Conservation (phyloP, 2,329 filamentous ascomycete genomes). For the Tolypocladium nubicola region DNA sequence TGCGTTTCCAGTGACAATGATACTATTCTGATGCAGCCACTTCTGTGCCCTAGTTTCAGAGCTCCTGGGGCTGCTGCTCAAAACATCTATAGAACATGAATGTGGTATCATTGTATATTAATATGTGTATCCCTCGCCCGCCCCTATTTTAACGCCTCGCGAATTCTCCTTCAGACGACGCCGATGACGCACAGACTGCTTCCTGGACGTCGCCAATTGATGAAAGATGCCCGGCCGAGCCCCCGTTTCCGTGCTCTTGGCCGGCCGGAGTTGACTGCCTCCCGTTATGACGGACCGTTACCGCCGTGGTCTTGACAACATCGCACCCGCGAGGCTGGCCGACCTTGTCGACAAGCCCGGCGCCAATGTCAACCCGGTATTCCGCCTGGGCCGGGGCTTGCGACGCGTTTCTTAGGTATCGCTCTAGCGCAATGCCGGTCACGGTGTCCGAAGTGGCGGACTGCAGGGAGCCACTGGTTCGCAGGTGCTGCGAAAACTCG, state of each 20-base stretch:
- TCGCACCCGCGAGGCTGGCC: background rate
- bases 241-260: background rate
- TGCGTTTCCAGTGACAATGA: too few relatives aligned
- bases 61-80: too few relatives aligned
- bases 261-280: background rate
- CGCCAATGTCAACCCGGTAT: constrained; percentile 1
- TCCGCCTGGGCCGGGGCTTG: background rate
- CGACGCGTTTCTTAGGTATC: background rate
- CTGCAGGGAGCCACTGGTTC: background rate
- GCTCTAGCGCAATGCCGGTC: constrained; percentile 2
- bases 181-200: background rate
- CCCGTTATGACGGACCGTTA: background rate
- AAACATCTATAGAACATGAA: too few relatives aligned
- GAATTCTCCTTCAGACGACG: background rate
- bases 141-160: background rate
- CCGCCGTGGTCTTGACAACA: constrained; percentile 2
- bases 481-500: constrained; percentile 17
- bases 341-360: background rate
- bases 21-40: too few relatives aligned
- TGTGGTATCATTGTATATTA: background rate
- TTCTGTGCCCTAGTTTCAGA: too few relatives aligned
- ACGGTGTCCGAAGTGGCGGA: background rate
- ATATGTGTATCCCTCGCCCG: background rate
- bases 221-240: background rate
- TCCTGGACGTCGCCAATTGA: background rate